These are phyloP conservation scores for Eucommia ulmoides DNA, from an alignment of 257 asterid species.

Conservation along the genomic window DNA sequence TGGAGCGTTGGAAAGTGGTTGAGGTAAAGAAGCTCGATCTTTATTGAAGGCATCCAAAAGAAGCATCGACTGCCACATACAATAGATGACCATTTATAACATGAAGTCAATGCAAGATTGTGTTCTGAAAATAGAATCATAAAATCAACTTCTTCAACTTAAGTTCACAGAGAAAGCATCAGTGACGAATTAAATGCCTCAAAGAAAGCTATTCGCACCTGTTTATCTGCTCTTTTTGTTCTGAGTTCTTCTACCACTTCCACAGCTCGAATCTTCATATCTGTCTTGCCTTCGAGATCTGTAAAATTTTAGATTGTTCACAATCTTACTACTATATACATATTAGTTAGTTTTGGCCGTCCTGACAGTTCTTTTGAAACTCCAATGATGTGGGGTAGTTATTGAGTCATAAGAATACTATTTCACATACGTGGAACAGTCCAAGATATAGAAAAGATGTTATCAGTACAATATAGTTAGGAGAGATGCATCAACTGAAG, in stretches of 20 bases:
- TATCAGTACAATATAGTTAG: no score
- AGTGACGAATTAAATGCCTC: background rate
- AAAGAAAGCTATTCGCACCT: slow-evolving; percentile 26
- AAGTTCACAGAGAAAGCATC: background rate
- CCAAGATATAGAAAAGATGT: no score
- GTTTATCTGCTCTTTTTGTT: slow-evolving; percentile 85
- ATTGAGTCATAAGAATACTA: no score
- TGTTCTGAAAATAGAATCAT: background rate
- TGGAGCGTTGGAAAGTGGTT: slow-evolving; percentile 57
- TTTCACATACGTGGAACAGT: no score
- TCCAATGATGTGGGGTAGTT: no score
- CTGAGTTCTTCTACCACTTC: slow-evolving; percentile 90
- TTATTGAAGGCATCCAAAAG: slow-evolving; percentile 98
- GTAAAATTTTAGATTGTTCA: slow-evolving; percentile 10
- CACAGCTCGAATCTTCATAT: slow-evolving; percentile 74
- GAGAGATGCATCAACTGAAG: no score
- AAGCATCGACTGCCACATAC: slow-evolving; percentile 61
- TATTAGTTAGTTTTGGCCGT: slow-evolving; percentile 9
- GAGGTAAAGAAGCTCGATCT: slow-evolving; percentile 92
- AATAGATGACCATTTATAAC: slow-evolving; percentile 7
- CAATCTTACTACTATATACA: slow-evolving; percentile 8
- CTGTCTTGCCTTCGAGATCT: slow-evolving; percentile 97
- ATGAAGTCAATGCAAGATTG: background rate
- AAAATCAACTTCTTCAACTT: background rate
- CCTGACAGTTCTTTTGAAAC: no score